Evolutionary conservation across 768 basidiomycete genomes (phyloP).

Genomic region (Harrya chromipes): DNA sequence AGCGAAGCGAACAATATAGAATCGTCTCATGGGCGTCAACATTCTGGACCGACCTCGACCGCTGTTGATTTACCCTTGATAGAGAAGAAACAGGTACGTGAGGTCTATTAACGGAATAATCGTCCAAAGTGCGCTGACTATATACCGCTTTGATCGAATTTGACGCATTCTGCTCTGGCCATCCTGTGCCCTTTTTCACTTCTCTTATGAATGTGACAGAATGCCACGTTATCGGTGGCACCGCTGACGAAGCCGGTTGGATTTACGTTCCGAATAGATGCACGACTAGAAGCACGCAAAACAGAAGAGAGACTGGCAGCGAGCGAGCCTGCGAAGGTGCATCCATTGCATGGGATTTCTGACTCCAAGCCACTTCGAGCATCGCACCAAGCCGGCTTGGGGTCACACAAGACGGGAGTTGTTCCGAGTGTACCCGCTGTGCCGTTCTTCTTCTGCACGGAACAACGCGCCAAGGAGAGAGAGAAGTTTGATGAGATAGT

Average conservation of each 20-base stretch:
- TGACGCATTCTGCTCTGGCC: slow-evolving; percentile 4
- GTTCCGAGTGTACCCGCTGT: slow-evolving; percentile 34
- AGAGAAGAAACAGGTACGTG: slow-evolving; percentile 33
- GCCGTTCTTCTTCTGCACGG: slow-evolving; percentile 50
- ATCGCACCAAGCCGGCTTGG: slow-evolving; percentile 35
- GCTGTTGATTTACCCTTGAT: slow-evolving; percentile 21
- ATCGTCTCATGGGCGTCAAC: slow-evolving; percentile 1
- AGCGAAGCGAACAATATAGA: background rate
- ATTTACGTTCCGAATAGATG: slow-evolving; percentile 53
- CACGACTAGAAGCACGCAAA: slow-evolving; percentile 47
- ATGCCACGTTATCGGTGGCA: slow-evolving; percentile 24
- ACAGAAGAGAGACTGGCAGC: slow-evolving; percentile 29
- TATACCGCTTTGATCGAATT: slow-evolving; percentile 8
- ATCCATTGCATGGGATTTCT: slow-evolving; percentile 37
- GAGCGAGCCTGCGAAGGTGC: slow-evolving; percentile 24
- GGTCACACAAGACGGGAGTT: slow-evolving; percentile 45
- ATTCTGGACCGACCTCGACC: slow-evolving; percentile 18
- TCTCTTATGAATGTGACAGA: slow-evolving; percentile 15
- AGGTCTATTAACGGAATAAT: slow-evolving; percentile 20
- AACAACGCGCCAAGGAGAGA: slow-evolving; percentile 56
- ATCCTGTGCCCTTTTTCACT: slow-evolving; percentile 19
- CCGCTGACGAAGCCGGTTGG: slow-evolving; percentile 45
- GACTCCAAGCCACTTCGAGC: slow-evolving; percentile 57
- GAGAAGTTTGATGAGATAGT: slow-evolving; percentile 60
- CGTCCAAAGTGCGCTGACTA: slow-evolving; percentile 25